A percentile compares a stretch with the other conserved stretches of the same genome.
phyloP scores from a whole-genome alignment of 192 early-diverging fungal genomes.

The Podila clonocystis region DNA sequence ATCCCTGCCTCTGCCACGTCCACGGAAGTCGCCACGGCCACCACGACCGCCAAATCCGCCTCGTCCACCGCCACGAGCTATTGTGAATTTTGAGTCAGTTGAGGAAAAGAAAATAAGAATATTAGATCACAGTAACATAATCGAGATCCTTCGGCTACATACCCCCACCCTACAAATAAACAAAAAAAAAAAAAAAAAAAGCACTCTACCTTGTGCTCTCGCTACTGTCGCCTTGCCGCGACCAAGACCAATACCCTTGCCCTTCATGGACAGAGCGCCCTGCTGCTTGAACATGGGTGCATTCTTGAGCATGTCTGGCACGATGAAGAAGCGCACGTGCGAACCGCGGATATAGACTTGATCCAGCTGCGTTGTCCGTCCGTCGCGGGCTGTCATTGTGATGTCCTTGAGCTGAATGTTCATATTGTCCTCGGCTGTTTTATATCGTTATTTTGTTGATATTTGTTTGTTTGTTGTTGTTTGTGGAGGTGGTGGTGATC shows the following conservation, averaged over 20 bases:
- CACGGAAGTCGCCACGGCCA: constrained; percentile 41
- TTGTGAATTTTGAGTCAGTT: neutral
- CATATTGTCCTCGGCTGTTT: constrained; percentile 97
- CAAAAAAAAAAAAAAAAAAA: too few relatives aligned
- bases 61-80: constrained; percentile 44
- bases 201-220: constrained; percentile 71
- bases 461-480: neutral
- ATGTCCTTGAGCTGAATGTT: constrained; percentile 97
- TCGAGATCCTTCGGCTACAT: too few relatives aligned
- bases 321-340: constrained; percentile 91
- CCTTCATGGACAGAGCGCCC: constrained; percentile 83
- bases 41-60: constrained; percentile 38
- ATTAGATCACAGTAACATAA: neutral
- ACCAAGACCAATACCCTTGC: constrained; percentile 85
- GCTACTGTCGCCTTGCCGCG: constrained; percentile 87
- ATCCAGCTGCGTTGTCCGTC: constrained; percentile 89
- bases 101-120: neutral
- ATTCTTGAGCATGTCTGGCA: constrained; percentile 99
- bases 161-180: too few relatives aligned
- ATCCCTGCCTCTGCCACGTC: constrained; percentile 38
- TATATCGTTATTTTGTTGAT: neutral
- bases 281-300: constrained; percentile 98
- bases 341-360: constrained; percentile 97
- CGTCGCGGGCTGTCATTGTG: constrained; percentile 92
- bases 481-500: neutral